Percentiles rank a stretch among this genome's conserved stretches.
phyloP scores from a whole-genome alignment of 768 basidiomycete genomes.

The Phallus indusiatus region DNA sequence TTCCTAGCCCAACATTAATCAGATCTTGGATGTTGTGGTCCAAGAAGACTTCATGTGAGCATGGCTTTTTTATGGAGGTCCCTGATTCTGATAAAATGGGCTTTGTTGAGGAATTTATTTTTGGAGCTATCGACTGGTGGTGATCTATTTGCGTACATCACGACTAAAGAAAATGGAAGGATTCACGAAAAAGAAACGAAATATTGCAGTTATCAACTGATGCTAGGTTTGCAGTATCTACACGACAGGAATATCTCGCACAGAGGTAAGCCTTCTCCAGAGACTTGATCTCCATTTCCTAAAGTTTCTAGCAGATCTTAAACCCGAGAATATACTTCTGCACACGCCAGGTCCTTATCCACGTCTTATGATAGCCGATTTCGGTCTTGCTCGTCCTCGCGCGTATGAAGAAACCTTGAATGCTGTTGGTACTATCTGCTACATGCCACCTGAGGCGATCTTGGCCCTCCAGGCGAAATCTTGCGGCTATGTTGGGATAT shows the following conservation, averaged over 20 bases:
- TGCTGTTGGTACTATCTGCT: slow-evolving; percentile 81
- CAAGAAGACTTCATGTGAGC: slow-evolving; percentile 48
- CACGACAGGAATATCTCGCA: slow-evolving; percentile 69
- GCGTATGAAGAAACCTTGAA: slow-evolving; percentile 77
- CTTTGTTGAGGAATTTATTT: slow-evolving; percentile 63
- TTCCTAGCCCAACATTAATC: slow-evolving; percentile 69
- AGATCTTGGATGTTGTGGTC: slow-evolving; percentile 60
- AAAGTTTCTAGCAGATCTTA: neutral
- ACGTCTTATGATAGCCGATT: slow-evolving; percentile 77
- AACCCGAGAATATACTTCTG: slow-evolving; percentile 82
- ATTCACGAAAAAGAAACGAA: slow-evolving; percentile 76
- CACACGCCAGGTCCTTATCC: slow-evolving; percentile 77
- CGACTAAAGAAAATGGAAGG: slow-evolving; percentile 36
- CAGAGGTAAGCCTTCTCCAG: slow-evolving; percentile 42
- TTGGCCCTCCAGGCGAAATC: slow-evolving; percentile 68
- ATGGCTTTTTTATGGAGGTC: slow-evolving; percentile 1
- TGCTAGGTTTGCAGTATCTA: slow-evolving; percentile 62
- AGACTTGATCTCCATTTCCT: neutral
- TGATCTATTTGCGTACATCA: slow-evolving; percentile 82
- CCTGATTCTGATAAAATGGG: neutral
- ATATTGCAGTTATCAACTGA: slow-evolving; percentile 72
- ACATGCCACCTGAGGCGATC: slow-evolving; percentile 79
- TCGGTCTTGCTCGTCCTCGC: slow-evolving; percentile 72
- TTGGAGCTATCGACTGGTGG: slow-evolving; percentile 80
- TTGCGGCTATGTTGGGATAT: slow-evolving; percentile 58